Base-by-base conservation (phyloP, 2,329 filamentous ascomycete species). In the Pestalotiopsis fici region DNA sequence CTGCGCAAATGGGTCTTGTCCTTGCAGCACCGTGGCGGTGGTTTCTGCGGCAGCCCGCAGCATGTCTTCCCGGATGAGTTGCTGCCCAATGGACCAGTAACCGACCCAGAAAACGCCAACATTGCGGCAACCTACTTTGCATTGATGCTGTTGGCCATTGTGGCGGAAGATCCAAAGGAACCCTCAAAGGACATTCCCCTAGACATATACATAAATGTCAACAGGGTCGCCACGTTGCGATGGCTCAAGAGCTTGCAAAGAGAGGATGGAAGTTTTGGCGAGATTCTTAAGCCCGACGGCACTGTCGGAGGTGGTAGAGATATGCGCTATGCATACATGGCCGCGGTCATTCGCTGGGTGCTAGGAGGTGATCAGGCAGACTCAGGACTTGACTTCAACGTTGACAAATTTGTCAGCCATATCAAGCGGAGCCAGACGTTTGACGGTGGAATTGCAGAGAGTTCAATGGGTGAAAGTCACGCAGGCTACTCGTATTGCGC, bases 401-500 rank as follows among this genome's bases (percentile, higher is more conserved):
- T 95, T 3, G 86, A 91, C 47, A 84, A 80, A 7, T 84, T 97
- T 70, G 86, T 93, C 28, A 78, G 81, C 15, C 93, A 96, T 78
- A 90, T 98, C 68, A 84, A 89, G 65, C 82, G 82, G 55, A 90
- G 91, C 64, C 78, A 94, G 89, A 90, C 91, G 0, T 97, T 95
- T 75, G 94, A 97, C 72, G 93, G 94, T 4, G 95, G 95, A 5
- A 89, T 97, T 70, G 90, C 91, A 2, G 93, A 97, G 77, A 90
- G 88, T 43, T 90, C 91, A 0, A 90, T 89, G 68, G 91, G 94
- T 68, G 95, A 98, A 81, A 91, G 94, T 39, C 94, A 98, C 75
- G 93, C 93, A 72, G 96, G 96, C 23, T 95, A 97, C 78, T 94
- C 93, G 11, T 98, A 95, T 82, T 98, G 94, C 78, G 94, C 91